Evolutionary conservation across 192 early-diverging fungal genomes (phyloP), one percentile per base, ranked within the genome.

Genomic region (Mortierella claussenii): DNA sequence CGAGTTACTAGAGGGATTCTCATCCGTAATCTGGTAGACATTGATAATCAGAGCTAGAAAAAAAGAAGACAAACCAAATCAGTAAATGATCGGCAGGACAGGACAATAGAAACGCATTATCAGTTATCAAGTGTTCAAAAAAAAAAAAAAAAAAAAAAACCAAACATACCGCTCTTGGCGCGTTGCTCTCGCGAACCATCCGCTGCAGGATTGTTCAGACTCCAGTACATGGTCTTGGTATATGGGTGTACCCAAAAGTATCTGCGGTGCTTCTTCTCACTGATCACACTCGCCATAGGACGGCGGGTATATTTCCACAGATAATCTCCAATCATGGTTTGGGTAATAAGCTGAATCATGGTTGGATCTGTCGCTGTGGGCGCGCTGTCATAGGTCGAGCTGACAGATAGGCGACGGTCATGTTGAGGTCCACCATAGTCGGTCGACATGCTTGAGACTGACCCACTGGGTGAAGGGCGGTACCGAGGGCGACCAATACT

Each of bases 161-260:
- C 28, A 30, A 12, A 62, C 50, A 54, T 86, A 83, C 85, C 82
- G 56, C 79, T 80, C 74, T 85, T 86, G 17, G 85, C 78, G n/a
- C 78, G 80, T 10, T 79, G 58, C 68, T 78, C 79, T 40, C 66
- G 74, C 8, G 60, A 65, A 52, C 80, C 82, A 30, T 70, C 64
- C 26, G 81, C 82, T 21, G 73, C 83, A 34, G 91, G 91, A 42
- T 88, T 87, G 66, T 84, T 83, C 53, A 79, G 79, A 71, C 86
- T 86, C 92, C 92, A 94, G 76, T 92, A 91, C 48, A 94, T 83
- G 34, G 89, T 90, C 62, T 88, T 89, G 32, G 89, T 90, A 37
- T 92, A 94, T 37, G 92, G 92, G 44, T 92, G 91, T 24, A 94
- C 85, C 92, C 92, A 94, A 55, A 94, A 92, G 82, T 88, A 94